Evolutionary conservation across 371 early-diverging fungal species (phyloP).

Genomic region (Funneliformis caledonium): DNA sequence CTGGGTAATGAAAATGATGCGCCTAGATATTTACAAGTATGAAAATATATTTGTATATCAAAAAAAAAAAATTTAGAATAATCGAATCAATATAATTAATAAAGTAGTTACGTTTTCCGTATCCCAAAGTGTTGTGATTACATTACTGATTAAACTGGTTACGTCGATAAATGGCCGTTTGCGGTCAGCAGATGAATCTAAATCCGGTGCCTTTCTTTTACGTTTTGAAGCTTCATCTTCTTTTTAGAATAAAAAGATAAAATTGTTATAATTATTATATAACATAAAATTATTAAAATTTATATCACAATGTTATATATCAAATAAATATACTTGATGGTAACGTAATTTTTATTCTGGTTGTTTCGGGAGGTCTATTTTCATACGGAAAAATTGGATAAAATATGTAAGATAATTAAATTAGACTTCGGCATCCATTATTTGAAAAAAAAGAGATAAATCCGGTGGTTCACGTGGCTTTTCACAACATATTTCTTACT

Average conservation of each 20-base stretch:
- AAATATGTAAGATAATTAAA: constrained; percentile 41
- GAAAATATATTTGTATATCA: not conserved
- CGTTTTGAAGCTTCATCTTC: not conserved
- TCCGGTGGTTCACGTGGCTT: constrained; percentile 41
- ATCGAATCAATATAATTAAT: not conserved
- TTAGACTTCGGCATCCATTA: too few relatives aligned
- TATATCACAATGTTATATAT: constrained; percentile 25
- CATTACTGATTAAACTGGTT: not conserved
- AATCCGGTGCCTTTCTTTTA: not conserved
- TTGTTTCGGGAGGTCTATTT: constrained; percentile 46
- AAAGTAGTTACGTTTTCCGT: not conserved
- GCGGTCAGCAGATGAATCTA: not conserved
- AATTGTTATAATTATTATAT: not conserved
- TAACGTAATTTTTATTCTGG: constrained; percentile 46
- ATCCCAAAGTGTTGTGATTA: not conserved
- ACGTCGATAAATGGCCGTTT: not conserved
- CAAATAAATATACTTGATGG: constrained; percentile 44
- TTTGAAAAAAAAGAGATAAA: constrained; percentile 37
- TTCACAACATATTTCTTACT: constrained; percentile 40
- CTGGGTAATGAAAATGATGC: not conserved
- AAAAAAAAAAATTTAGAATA: not conserved
- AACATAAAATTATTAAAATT: too few relatives aligned
- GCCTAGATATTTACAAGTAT: not conserved
- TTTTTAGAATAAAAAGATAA: not conserved
- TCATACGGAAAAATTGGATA: constrained; percentile 47